Conservation (phyloP, 371 early-diverging fungal species). For the Globomyces sp. region DNA sequence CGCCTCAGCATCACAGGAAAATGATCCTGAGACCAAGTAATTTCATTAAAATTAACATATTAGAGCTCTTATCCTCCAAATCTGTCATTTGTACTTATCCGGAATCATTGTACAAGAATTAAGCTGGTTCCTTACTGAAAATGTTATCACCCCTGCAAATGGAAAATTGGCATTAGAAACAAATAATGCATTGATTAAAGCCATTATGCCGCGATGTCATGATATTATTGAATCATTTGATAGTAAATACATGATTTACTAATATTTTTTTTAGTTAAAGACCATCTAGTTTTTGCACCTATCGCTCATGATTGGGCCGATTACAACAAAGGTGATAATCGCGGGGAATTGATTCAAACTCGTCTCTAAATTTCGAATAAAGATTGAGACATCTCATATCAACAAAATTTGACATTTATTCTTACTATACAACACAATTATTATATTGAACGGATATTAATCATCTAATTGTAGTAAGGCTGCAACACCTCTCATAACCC, state of each 20-base stretch:
- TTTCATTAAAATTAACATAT: neutral
- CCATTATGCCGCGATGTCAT: slow-evolving; percentile 48
- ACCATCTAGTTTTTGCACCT: slow-evolving; percentile 58
- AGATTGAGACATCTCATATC: neutral
- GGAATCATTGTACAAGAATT: slow-evolving; percentile 49
- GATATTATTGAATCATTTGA: slow-evolving; percentile 56
- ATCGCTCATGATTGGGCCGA: slow-evolving; percentile 65
- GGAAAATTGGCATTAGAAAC: slow-evolving; percentile 41
- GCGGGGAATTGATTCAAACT: slow-evolving; percentile 23
- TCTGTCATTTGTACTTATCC: slow-evolving; percentile 52
- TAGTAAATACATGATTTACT: slow-evolving; percentile 42
- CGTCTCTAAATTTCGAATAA: slow-evolving; percentile 8
- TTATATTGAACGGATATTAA: slow-evolving; percentile 10
- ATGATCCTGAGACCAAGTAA: slow-evolving; percentile 32
- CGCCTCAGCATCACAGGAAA: slow-evolving; percentile 30
- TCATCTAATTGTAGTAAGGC: slow-evolving; percentile 41
- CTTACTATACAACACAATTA: neutral
- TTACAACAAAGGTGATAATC: slow-evolving; percentile 61
- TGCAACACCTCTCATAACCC: slow-evolving; percentile 54
- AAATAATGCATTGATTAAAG: slow-evolving; percentile 40
- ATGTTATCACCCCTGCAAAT: slow-evolving; percentile 44
- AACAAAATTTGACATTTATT: neutral
- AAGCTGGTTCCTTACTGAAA: slow-evolving; percentile 53
- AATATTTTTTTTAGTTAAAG: neutral
- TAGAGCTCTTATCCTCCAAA: slow-evolving; percentile 19